A percentile compares a stretch with the other conserved stretches of the same genome.
These are phyloP conservation scores for Populus hybrid DNA, from an alignment of 441 rosid species.

Conservation along the genomic window DNA sequence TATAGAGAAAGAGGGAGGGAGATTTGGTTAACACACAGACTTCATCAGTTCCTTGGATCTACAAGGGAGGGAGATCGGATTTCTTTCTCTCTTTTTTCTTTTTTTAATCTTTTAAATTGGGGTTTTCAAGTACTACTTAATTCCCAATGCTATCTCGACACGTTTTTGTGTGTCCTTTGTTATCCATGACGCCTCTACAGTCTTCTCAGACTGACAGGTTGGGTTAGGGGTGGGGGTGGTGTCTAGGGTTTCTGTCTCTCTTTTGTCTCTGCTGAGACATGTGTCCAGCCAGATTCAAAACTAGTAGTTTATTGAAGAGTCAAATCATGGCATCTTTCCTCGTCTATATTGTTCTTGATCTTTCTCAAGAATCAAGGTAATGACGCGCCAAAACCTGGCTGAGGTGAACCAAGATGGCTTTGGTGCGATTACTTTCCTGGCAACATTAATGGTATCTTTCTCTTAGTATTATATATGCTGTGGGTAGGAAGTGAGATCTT, in stretches of 20 bases:
- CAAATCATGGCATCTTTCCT: neutral
- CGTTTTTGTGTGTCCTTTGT: neutral
- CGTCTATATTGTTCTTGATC: neutral
- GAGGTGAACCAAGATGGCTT: neutral
- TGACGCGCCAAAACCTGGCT: neutral
- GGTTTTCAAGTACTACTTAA: neutral
- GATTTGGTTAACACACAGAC: neutral
- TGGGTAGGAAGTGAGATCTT: neutral
- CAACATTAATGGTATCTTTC: neutral
- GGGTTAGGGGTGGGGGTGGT: neutral
- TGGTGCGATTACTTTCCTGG: neutral
- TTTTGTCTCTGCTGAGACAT: neutral
- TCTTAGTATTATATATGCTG: neutral
- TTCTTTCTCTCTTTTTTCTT: neutral
- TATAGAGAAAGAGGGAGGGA: neutral
- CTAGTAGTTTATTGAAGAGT: neutral
- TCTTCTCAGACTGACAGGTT: neutral
- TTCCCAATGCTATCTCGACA: neutral
- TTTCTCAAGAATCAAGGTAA: neutral
- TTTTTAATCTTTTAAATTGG: neutral
- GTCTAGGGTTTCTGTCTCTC: constrained; percentile 4
- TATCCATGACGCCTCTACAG: neutral
- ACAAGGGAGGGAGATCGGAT: neutral
- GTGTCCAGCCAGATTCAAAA: neutral
- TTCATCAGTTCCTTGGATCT: neutral